These are phyloP conservation scores for Dictyostelium capitatum DNA, from an alignment of 78 protist genomes.

Conservation along the genomic window DNA sequence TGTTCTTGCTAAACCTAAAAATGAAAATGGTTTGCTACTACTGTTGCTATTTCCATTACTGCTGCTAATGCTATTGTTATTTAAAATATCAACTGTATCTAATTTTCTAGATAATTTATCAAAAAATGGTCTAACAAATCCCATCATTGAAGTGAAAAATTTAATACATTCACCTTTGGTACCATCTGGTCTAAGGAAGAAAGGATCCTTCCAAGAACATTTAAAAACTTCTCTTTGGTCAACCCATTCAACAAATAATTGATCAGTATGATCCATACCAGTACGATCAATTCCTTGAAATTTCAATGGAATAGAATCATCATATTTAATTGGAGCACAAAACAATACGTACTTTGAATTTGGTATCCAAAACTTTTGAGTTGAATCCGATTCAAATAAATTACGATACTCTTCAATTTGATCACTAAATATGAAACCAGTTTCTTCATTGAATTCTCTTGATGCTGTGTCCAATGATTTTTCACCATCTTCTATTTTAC, in stretches of 20 bases:
- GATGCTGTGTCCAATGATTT: conserved; percentile 11
- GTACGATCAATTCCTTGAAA: conserved; percentile 27
- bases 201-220: not conserved
- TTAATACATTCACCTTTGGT: not conserved
- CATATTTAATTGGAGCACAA: not conserved
- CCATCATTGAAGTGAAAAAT: conserved; percentile 29
- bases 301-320: not conserved
- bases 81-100: not conserved
- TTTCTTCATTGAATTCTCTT: conserved; percentile 61
- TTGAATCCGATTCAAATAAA: not conserved
- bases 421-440: conserved; percentile 19
- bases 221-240: not conserved
- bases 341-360: conserved; percentile 37
- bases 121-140: not conserved
- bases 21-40: not conserved
- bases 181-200: conserved; percentile 22
- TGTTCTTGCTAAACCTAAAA: not conserved
- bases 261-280: conserved; percentile 22
- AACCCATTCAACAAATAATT: conserved; percentile 53
- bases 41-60: not conserved
- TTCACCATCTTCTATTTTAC: conserved; percentile 37
- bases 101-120: not conserved
- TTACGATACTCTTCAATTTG: not conserved
- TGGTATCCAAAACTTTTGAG: conserved; percentile 68
- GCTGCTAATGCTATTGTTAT: not conserved